Evolutionary conservation across 257 asterid species (phyloP).

Genomic region (Solanum etuberosum): DNA sequence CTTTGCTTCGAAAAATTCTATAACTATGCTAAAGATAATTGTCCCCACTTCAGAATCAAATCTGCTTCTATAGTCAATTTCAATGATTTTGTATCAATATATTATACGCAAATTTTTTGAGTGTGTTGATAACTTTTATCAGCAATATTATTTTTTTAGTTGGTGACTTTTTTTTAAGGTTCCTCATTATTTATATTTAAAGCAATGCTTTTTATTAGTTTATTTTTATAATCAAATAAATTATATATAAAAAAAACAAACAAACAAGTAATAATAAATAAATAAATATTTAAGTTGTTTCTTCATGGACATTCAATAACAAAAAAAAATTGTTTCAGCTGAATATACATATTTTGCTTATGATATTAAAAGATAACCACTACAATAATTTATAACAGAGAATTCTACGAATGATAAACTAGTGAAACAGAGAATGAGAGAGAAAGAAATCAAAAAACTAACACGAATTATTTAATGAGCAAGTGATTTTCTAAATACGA

Average conservation of each 20-base stretch:
- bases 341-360: no score
- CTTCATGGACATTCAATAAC: background rate
- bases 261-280: no score
- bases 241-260: background rate
- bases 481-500: no score
- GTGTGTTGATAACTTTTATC: background rate
- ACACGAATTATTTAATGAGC: no score
- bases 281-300: background rate
- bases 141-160: background rate
- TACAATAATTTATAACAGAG: no score
- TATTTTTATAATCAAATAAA: background rate
- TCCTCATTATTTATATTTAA: background rate
- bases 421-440: background rate
- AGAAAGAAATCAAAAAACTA: no score
- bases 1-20: rapidly evolving
- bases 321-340: no score
- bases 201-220: background rate
- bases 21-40: background rate
- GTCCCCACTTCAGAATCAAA: background rate
- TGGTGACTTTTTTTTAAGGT: background rate
- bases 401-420: no score
- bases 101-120: background rate
- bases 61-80: background rate
- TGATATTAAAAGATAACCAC: background rate
- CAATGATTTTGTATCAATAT: background rate